These are phyloP conservation scores for Cladosporium sp. DNA, from an alignment of 2,329 filamentous ascomycete genomes.

Conservation along the genomic window DNA sequence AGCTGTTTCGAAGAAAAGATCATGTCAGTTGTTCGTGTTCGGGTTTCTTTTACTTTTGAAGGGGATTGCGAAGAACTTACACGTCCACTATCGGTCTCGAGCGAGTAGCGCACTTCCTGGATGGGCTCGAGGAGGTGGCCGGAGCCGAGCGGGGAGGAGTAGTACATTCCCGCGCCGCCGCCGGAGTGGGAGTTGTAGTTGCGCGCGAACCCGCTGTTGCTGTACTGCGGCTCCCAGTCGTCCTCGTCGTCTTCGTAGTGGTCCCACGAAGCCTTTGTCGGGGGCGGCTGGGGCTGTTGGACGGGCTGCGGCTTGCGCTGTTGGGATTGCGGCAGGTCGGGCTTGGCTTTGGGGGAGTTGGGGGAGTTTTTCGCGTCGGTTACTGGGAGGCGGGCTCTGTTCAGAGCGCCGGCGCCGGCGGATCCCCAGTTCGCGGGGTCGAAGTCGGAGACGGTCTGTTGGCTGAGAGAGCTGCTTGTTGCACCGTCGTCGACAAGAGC, in stretches of 20 bases:
- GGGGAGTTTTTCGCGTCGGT: constrained; percentile 27
- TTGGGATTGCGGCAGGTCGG: constrained; percentile 46
- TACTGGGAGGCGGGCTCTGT: constrained; percentile 27
- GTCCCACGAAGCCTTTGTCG: constrained; percentile 22
- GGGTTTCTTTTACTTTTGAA: too few species aligned
- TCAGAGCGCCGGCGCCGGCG: constrained; percentile 29
- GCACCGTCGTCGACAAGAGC: constrained; percentile 46
- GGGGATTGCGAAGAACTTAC: constrained; percentile 17
- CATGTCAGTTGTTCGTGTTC: constrained; percentile 2
- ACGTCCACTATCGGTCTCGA: constrained; percentile 43
- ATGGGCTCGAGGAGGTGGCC: constrained; percentile 46
- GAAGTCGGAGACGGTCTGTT: constrained; percentile 32
- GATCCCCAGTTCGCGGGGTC: constrained; percentile 49
- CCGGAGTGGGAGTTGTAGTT: constrained; percentile 5
- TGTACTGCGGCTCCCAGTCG: constrained; percentile 28
- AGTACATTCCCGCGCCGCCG: constrained; percentile 21
- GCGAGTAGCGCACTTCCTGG: constrained; percentile 46
- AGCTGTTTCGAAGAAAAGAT: constrained; percentile 15
- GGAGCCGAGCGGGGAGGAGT: constrained; percentile 33
- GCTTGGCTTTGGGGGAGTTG: constrained; percentile 51
- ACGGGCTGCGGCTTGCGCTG: constrained; percentile 26
- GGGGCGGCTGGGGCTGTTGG: constrained; percentile 19
- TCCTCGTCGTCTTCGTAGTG: constrained; percentile 23
- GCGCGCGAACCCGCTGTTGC: constrained; percentile 29
- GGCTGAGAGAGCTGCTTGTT: constrained; percentile 33